A percentile compares a stretch with the other conserved stretches of the same genome.
Evolutionary conservation across 768 basidiomycete species (phyloP).

Genomic region (Hygrophoropsis aurantiaca): DNA sequence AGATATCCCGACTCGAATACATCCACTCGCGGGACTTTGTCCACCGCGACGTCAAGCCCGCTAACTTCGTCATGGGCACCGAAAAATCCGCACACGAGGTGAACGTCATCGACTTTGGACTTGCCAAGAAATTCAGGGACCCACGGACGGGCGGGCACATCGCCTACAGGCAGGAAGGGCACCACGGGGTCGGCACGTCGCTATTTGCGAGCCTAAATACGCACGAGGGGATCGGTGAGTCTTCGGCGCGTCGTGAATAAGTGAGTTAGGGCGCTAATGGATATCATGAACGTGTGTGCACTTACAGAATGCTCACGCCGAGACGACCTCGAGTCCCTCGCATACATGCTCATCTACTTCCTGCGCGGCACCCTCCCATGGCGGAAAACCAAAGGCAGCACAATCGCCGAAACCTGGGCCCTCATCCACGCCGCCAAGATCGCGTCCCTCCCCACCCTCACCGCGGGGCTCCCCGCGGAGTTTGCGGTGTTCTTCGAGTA

Average conservation of each 20-base stretch:
- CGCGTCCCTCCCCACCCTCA: conserved; percentile 63
- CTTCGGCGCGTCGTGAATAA: not conserved
- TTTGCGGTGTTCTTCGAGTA: conserved; percentile 80
- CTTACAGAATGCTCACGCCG: conserved; percentile 67
- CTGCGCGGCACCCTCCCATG: conserved; percentile 76
- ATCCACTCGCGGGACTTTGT: conserved; percentile 94
- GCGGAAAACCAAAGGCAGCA: conserved; percentile 68
- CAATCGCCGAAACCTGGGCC: conserved; percentile 73
- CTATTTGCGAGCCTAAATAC: conserved; percentile 76
- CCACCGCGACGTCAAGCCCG: conserved; percentile 97
- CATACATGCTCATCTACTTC: conserved; percentile 85
- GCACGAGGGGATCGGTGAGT: conserved; percentile 72
- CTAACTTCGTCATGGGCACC: conserved; percentile 97
- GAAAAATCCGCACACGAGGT: conserved; percentile 69
- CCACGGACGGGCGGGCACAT: conserved; percentile 63
- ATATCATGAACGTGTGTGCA: conserved; percentile 4
- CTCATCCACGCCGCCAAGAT: conserved; percentile 74
- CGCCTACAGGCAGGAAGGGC: conserved; percentile 71
- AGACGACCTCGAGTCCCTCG: conserved; percentile 77
- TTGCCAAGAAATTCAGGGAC: conserved; percentile 78
- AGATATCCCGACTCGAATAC: conserved; percentile 96
- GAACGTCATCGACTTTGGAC: conserved; percentile 90
- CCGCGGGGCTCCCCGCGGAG: conserved; percentile 75
- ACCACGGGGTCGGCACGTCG: conserved; percentile 78
- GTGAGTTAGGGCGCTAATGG: conserved; percentile 2